Evolutionary conservation across 306 rosid genomes (phyloP), one percentile per base, ranked within the genome.

Genomic region (Cucurbita pepo): DNA sequence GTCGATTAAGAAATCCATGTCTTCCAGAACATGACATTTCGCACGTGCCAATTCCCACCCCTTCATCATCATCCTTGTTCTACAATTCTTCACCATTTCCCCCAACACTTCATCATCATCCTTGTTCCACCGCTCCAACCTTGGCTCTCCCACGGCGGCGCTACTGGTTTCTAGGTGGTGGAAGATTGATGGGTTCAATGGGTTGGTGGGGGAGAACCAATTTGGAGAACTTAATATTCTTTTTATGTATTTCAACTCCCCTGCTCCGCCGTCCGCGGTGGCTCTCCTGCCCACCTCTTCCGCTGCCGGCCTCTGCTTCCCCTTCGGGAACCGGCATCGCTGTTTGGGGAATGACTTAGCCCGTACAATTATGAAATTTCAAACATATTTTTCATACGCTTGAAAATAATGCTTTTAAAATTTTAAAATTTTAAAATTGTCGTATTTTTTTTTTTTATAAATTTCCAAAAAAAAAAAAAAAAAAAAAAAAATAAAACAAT

Each of bases 181-280:
- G 69, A 61, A 61, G 48, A 13, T 37, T 37, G 69, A 36, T 3
- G 21, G 44, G 15, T 7, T 7, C 5, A 56, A 8, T 7, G 60
- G 60, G 19, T 56, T 56, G 36, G 60, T 19, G 34, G 61, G 61
- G 13, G 64, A 58, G 41, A 58, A 58, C 61, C 61, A 12, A 3
- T 8, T 25, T 30, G 38, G 61, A 21, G 6, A 56, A 25, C 43
- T 64, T 52, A 87, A 78, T 58, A 87, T 82, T 72, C 74, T 54
- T 16, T 79, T 50, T n/a, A 92, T 74, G 84, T 87, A 88, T 78
- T 81, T 36, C 34, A 81, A 75, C 47, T 84, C 88, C 52, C 82
- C 43, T 6, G 75, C 43, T 77, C 65, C 85, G 71, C 76, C 44
- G 79, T 75, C 67, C 70, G 82, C 47, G 58, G 75, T 37, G 78